These are phyloP conservation scores for Extremus antarcticus DNA, from an alignment of 495 filamentous ascomycete genomes.

Conservation along the genomic window DNA sequence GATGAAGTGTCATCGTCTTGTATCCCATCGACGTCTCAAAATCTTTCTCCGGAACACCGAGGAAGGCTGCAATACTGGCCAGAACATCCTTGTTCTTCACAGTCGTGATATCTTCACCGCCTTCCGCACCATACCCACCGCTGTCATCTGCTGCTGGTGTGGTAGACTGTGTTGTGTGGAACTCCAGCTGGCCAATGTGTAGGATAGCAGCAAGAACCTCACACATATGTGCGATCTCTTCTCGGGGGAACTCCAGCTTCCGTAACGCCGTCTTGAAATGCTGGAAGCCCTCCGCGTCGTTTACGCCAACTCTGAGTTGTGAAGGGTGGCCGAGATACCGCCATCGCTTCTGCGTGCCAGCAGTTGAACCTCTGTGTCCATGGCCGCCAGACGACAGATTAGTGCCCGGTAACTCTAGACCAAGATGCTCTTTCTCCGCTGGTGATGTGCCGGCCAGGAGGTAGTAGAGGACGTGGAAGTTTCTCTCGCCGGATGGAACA, in stretches of 20 bases:
- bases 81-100: slow-evolving; percentile 92
- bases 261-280: slow-evolving; percentile 93
- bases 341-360: slow-evolving; percentile 67
- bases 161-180: slow-evolving; percentile 67
- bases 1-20: slow-evolving; percentile 87
- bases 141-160: slow-evolving; percentile 75
- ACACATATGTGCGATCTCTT: slow-evolving; percentile 92
- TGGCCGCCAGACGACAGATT: slow-evolving; percentile 23
- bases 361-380: slow-evolving; percentile 40
- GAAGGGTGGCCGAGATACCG: slow-evolving; percentile 92
- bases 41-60: slow-evolving; percentile 68
- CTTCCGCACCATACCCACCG: slow-evolving; percentile 91
- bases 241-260: slow-evolving; percentile 84
- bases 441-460: slow-evolving; percentile 82
- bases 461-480: slow-evolving; percentile 94
- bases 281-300: slow-evolving; percentile 89
- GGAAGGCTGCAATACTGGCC: slow-evolving; percentile 75
- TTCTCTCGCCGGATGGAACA: slow-evolving; percentile 89
- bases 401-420: slow-evolving; percentile 43
- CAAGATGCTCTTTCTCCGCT: slow-evolving; percentile 80
- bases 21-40: slow-evolving; percentile 83
- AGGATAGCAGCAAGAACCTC: slow-evolving; percentile 85
- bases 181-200: slow-evolving; percentile 92
- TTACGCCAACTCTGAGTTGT: slow-evolving; percentile 91
- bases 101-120: slow-evolving; percentile 69